Conservation (phyloP, 371 early-diverging fungal species). For the Haplosporangium sp. region DNA sequence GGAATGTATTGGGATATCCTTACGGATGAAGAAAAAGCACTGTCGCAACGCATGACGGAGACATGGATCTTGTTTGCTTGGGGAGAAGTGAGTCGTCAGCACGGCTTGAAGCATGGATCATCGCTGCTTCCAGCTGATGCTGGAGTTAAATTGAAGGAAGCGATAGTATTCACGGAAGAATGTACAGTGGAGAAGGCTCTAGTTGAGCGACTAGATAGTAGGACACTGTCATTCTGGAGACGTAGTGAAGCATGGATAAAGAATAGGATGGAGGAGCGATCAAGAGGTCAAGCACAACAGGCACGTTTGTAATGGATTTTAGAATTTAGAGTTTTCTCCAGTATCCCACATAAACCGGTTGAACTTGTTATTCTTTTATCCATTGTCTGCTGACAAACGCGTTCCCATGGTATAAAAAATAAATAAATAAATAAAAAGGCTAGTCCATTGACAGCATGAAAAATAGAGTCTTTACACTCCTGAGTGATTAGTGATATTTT, state of each 20-base stretch:
- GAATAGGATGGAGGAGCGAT: constrained; percentile 17
- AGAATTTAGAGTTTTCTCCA: too few relatives aligned
- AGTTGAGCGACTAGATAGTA: constrained; percentile 42
- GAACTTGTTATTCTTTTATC: too few relatives aligned
- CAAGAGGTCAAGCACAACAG: constrained; percentile 18
- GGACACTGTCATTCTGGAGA: constrained; percentile 46
- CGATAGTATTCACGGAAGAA: constrained; percentile 47
- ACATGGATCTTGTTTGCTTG: constrained; percentile 52
- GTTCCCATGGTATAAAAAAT: background rate
- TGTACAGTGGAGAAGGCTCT: constrained; percentile 43
- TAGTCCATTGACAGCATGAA: too few relatives aligned
- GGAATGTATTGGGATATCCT: constrained; percentile 24
- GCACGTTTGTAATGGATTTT: background rate
- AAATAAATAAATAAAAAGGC: too few relatives aligned
- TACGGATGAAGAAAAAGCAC: constrained; percentile 34
- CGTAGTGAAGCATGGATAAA: constrained; percentile 33
- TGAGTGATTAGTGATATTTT: background rate
- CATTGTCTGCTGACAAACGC: too few relatives aligned
- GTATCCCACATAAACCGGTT: too few relatives aligned
- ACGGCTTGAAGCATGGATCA: constrained; percentile 28
- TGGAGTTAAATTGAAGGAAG: constrained; percentile 39
- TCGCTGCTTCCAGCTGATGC: constrained; percentile 45
- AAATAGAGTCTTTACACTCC: background rate
- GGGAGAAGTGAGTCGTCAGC: constrained; percentile 36
- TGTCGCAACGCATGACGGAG: constrained; percentile 31